Percentiles rank a stretch among this genome's conserved stretches.
Evolutionary conservation across 768 basidiomycete species (phyloP).

Genomic region (Termitomyces sp.): DNA sequence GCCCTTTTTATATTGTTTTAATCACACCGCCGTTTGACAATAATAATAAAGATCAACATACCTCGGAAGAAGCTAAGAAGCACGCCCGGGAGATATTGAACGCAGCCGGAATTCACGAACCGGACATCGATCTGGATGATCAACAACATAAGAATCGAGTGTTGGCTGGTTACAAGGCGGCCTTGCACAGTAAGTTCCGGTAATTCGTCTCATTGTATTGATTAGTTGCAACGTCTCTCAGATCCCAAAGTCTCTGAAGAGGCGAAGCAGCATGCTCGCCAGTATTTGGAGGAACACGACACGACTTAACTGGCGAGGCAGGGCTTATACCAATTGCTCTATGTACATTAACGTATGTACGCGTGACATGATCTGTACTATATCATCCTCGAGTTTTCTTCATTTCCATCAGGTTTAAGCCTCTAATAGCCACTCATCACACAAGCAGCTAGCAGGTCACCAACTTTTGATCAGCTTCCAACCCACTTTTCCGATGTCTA

Average conservation of each 20-base stretch:
- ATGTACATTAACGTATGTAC: background rate
- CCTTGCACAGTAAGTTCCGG: constrained; percentile 38
- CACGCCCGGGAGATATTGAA: constrained; percentile 54
- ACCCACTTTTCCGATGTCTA: too few species aligned
- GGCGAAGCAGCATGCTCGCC: constrained; percentile 14
- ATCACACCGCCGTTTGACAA: background rate
- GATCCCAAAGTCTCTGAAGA: constrained; percentile 19
- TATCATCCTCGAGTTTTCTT: background rate
- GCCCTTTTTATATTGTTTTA: constrained; percentile 4
- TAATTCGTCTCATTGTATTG: background rate
- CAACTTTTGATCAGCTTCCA: too few species aligned
- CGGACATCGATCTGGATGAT: constrained; percentile 19
- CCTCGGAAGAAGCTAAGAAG: constrained; percentile 46
- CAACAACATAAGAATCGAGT: constrained; percentile 46
- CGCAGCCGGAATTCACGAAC: constrained; percentile 36
- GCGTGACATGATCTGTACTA: background rate
- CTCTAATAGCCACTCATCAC: too few species aligned
- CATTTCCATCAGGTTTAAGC: too few species aligned
- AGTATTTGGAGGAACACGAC: constrained; percentile 13
- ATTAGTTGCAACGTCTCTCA: background rate
- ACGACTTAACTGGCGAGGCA: background rate
- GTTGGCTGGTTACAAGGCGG: constrained; percentile 55
- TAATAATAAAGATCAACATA: constrained; percentile 33
- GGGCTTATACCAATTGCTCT: background rate
- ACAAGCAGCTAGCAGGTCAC: too few species aligned